These are phyloP conservation scores for Hanseniaspora thailandica DNA, from an alignment of 805 yeast species.

Conservation along the genomic window DNA sequence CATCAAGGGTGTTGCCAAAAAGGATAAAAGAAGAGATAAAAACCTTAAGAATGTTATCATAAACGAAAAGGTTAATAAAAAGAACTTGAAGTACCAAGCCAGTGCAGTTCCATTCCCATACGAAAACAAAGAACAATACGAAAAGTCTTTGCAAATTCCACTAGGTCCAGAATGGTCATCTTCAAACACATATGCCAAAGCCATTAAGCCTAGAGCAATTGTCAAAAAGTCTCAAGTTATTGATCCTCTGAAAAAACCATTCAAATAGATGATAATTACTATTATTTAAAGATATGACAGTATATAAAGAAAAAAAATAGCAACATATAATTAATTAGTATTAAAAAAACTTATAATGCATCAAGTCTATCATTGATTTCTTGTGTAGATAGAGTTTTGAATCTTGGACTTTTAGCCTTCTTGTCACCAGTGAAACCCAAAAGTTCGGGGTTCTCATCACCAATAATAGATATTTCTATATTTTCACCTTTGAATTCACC, in stretches of 20 bases:
- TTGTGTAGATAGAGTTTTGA: constrained; percentile 69
- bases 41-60: constrained; percentile 70
- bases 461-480: constrained; percentile 80
- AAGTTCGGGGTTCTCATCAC: constrained; percentile 66
- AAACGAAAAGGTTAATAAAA: constrained; percentile 77
- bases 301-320: background rate
- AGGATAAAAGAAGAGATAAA: constrained; percentile 67
- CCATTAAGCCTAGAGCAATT: constrained; percentile 79
- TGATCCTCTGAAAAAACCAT: constrained; percentile 84
- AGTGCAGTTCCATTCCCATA: constrained; percentile 89
- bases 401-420: constrained; percentile 75
- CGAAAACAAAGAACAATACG: constrained; percentile 89
- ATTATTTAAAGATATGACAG: background rate
- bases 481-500: constrained; percentile 97
- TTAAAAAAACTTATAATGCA: constrained; percentile 48
- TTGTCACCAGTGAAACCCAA: constrained; percentile 79
- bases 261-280: constrained; percentile 32
- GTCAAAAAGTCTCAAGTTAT: constrained; percentile 81
- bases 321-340: no score
- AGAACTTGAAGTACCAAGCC: constrained; percentile 73
- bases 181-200: constrained; percentile 70
- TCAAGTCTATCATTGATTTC: constrained; percentile 94
- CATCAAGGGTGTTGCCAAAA: constrained; percentile 61
- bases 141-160: constrained; percentile 88
- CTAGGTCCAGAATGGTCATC: constrained; percentile 95